phyloP scores from a whole-genome alignment of 2,329 filamentous ascomycete genomes.

The Ramularia collo-cygni region DNA sequence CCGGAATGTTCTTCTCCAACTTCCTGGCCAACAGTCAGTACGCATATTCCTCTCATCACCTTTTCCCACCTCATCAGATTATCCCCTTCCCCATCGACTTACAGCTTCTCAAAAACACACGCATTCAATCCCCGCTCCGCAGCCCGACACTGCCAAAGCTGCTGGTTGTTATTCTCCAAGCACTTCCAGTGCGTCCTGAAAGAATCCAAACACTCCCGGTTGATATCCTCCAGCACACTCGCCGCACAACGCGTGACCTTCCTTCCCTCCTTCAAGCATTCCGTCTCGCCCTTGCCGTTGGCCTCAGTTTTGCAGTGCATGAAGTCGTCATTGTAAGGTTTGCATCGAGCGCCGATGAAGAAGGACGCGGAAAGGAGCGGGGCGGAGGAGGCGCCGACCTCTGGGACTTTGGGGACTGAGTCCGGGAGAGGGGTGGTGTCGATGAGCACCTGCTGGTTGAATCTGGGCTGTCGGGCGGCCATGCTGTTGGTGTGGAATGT shows the following conservation, averaged over 20 bases:
- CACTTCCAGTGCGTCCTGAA: constrained; percentile 95
- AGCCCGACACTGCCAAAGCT: constrained; percentile 89
- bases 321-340: constrained; percentile 94
- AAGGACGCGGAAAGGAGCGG: constrained; percentile 86
- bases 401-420: constrained; percentile 84
- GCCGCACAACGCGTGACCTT: constrained; percentile 94
- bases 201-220: constrained; percentile 83
- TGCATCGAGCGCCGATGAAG: constrained; percentile 96
- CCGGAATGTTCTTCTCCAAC: constrained; percentile 47
- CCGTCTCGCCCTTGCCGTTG: constrained; percentile 81
- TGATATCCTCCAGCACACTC: constrained; percentile 95
- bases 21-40: constrained; percentile 30
- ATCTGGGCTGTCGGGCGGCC: constrained; percentile 62
- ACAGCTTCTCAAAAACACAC: constrained; percentile 96
- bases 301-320: constrained; percentile 99
- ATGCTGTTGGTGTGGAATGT: constrained; percentile 49
- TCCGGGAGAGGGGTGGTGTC: constrained; percentile 94
- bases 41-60: neutral
- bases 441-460: constrained; percentile 88
- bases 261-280: constrained; percentile 93
- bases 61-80: neutral
- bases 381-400: constrained; percentile 87
- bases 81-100: constrained; percentile 34
- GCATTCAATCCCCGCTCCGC: constrained; percentile 85
- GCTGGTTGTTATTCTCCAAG: constrained; percentile 95